Evolutionary conservation across 78 protist species (phyloP).

Genomic region (Dictyostelium capitatum): DNA sequence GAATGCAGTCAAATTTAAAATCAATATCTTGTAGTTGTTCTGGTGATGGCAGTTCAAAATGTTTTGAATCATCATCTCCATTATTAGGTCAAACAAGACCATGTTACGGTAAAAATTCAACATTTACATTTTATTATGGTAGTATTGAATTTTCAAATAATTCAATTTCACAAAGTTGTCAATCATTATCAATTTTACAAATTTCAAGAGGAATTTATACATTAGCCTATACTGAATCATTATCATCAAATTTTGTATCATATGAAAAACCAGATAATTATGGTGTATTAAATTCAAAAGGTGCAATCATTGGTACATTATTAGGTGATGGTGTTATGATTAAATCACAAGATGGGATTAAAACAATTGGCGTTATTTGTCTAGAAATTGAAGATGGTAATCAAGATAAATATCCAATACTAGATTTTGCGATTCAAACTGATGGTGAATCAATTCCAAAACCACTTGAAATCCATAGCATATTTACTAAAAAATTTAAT

Average conservation of each 20-base stretch:
- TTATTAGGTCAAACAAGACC: slow-evolving; percentile 2
- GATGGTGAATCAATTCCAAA: no score
- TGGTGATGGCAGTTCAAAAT: not conserved
- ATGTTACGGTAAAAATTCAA: slow-evolving; percentile 2
- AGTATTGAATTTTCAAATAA: not conserved
- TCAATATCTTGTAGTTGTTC: slow-evolving; percentile 35
- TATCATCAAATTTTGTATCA: slow-evolving; percentile 4
- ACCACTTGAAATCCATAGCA: no score
- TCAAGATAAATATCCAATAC: no score
- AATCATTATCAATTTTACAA: not conserved
- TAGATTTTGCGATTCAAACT: no score
- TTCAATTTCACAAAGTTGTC: slow-evolving; percentile 11
- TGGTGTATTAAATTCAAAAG: slow-evolving; percentile 32
- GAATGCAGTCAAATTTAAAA: slow-evolving; percentile 14
- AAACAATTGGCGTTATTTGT: no score
- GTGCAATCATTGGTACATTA: slow-evolving; percentile 30
- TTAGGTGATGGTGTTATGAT: slow-evolving; percentile 32
- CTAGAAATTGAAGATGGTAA: no score
- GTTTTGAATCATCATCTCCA: slow-evolving; percentile 23
- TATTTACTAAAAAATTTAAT: no score
- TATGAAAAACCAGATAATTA: slow-evolving; percentile 47
- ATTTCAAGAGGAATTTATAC: not conserved
- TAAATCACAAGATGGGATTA: not conserved
- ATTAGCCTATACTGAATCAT: not conserved
- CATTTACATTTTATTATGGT: slow-evolving; percentile 17